Conservation (phyloP, 2,329 filamentous ascomycete species). For the Didymellaceae sp. region DNA sequence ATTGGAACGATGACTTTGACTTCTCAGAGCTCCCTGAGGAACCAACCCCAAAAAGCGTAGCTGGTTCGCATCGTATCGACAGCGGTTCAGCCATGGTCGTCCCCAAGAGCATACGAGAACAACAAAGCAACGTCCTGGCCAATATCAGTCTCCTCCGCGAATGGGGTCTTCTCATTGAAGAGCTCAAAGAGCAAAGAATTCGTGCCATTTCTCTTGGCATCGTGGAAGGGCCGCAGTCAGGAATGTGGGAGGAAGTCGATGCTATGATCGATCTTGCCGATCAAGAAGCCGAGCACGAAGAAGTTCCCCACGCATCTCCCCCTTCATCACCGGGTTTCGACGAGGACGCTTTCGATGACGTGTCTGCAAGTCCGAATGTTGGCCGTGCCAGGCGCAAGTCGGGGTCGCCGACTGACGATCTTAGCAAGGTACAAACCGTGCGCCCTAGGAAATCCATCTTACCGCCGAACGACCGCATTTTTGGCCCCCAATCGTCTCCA, state of each 20-base stretch:
- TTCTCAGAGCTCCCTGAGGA: conserved; percentile 65
- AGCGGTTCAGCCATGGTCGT: conserved; percentile 68
- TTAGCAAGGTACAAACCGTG: conserved; percentile 31
- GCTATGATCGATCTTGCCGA: conserved; percentile 86
- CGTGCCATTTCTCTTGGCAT: conserved; percentile 73
- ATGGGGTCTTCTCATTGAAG: conserved; percentile 80
- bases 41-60: conserved; percentile 35
- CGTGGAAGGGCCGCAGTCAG: conserved; percentile 63
- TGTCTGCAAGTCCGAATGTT: conserved; percentile 48
- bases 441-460: conserved; percentile 45
- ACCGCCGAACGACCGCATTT: conserved; percentile 45
- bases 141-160: conserved; percentile 86
- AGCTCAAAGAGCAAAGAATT: conserved; percentile 77
- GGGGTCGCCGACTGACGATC: conserved; percentile 37
- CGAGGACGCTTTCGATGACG: conserved; percentile 64
- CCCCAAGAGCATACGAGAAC: conserved; percentile 78
- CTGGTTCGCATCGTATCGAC: conserved; percentile 51
- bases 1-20: conserved; percentile 91
- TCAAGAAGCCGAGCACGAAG: conserved; percentile 67
- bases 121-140: conserved; percentile 80
- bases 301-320: conserved; percentile 58
- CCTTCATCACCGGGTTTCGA: conserved; percentile 65
- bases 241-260: conserved; percentile 80
- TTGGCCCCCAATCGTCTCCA: conserved; percentile 43
- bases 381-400: conserved; percentile 39